Evolutionary conservation across 2,329 filamentous ascomycete species (phyloP).

Genomic region (Chaetoscypha palmicola): DNA sequence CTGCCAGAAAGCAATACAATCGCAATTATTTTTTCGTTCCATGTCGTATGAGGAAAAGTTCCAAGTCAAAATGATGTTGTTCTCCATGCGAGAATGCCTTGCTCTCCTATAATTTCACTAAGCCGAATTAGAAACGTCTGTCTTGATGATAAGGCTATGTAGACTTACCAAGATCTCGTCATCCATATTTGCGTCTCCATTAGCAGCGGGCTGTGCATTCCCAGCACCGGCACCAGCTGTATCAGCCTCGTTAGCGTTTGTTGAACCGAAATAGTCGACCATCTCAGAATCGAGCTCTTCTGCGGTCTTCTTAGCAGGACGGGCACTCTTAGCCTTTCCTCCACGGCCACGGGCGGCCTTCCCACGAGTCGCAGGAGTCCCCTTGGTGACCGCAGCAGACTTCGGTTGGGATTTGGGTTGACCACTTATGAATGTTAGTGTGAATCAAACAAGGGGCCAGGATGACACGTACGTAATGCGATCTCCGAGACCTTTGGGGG

Average conservation of each 20-base stretch:
- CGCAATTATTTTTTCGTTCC: conserved; percentile 1
- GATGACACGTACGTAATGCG: conserved; percentile 62
- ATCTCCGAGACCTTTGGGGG: conserved; percentile 72
- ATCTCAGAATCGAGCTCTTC: conserved; percentile 97
- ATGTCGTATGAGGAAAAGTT: no score
- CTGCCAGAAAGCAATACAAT: conserved; percentile 15
- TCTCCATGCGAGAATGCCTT: no score
- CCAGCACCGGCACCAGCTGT: conserved; percentile 34
- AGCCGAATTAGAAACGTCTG: neutral
- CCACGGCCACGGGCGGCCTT: conserved; percentile 31
- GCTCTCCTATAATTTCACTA: neutral
- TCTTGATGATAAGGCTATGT: no score
- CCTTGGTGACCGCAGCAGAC: conserved; percentile 70
- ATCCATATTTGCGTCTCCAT: conserved; percentile 57
- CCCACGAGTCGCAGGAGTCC: conserved; percentile 51
- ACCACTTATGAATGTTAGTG: conserved; percentile 30
- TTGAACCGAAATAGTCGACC: conserved; percentile 77
- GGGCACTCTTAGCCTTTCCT: conserved; percentile 45
- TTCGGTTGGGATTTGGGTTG: conserved; percentile 71
- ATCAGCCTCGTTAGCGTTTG: conserved; percentile 40
- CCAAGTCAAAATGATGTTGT: no score
- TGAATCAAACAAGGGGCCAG: neutral
- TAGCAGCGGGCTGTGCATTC: conserved; percentile 26
- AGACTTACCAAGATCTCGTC: conserved; percentile 46
- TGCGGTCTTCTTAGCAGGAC: conserved; percentile 76